Base-by-base conservation (phyloP, 108 stramenopile species). In the Cylindrotheca fusiformis region DNA sequence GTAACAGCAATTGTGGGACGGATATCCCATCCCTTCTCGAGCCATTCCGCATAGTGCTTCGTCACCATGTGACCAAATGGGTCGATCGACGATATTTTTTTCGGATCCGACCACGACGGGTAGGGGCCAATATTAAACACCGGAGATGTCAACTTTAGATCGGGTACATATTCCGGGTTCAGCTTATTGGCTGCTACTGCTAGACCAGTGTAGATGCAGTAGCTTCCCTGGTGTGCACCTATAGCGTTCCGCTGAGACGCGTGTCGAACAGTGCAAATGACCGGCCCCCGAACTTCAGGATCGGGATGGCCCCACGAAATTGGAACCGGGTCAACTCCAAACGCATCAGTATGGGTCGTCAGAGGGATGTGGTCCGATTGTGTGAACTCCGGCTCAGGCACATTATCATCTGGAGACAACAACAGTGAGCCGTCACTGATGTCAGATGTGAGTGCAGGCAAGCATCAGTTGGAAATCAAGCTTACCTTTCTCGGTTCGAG, bases 1-100 rank as follows among this genome's bases (percentile, higher is more conserved):
- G 99, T 99, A n/a, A 99, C 95, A 32, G 99, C 99, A 72, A 99
- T 99, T n/a, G 99, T 99, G 1, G 99, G 99, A 17, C 99, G 95
- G 68, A 98, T 93, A 66, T 99, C 99, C 71, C 91, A 97, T 53
- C 97, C 99, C 82, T 98, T 98, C 21, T 95, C 73, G 59, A 98
- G 75, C 77, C 94, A 97, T 31, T 86, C 81, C 2, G 68, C 70
- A 75, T 90, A 99, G 5, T 57, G 78, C 29, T 86, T 65, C 21
- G 95, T 94, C 6, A 69, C 78, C 32, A 97, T 50, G 63, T 97
- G 96, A 4, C 98, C 98, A 78, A 86, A 98, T 4, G 98, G 98
- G 72, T 99, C 98, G 56, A 99, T 92, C 4, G 92, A 78, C 26
- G 85, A 89, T 41, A 98, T 93, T 74, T 96, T 97, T 56, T 91